A percentile compares a stretch with the other conserved stretches of the same genome.
These are phyloP conservation scores for Tylopilus rubrobrunneus DNA, from an alignment of 768 basidiomycete species.

Conservation along the genomic window DNA sequence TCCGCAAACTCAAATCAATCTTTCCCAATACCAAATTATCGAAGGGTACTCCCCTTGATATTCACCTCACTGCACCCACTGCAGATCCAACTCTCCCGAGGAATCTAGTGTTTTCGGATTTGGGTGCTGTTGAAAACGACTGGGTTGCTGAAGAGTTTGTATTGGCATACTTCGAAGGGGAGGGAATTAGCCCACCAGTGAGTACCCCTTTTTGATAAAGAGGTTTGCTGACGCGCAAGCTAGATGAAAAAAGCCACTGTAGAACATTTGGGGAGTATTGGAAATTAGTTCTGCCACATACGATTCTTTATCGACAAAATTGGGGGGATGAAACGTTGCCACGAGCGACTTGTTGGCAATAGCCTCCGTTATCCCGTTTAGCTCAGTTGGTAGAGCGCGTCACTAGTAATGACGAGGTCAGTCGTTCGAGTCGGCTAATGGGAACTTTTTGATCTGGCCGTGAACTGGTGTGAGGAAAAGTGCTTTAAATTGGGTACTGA, in stretches of 20 bases:
- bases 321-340: no score
- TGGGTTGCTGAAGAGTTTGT: conserved; percentile 77
- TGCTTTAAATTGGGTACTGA: not conserved
- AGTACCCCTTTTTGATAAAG: conserved; percentile 22
- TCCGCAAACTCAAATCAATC: conserved; percentile 69
- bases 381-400: conserved; percentile 58
- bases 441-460: conserved; percentile 23
- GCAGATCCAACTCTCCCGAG: conserved; percentile 44
- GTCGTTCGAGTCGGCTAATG: conserved; percentile 61
- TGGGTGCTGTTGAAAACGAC: conserved; percentile 66
- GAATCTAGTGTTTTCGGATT: conserved; percentile 61
- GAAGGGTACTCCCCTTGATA: conserved; percentile 68
- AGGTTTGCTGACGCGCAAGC: not conserved
- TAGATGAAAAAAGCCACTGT: conserved; percentile 29
- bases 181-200: conserved; percentile 69
- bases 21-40: conserved; percentile 66
- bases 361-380: conserved; percentile 28
- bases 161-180: conserved; percentile 69
- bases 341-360: no score
- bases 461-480: not conserved
- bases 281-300: conserved; percentile 8
- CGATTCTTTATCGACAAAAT: no score
- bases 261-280: conserved; percentile 15
- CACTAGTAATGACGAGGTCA: conserved; percentile 71
- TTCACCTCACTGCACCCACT: conserved; percentile 58